phyloP scores from a whole-genome alignment of 108 stramenopile genomes.

The Pseudonitzschia pungens region DNA sequence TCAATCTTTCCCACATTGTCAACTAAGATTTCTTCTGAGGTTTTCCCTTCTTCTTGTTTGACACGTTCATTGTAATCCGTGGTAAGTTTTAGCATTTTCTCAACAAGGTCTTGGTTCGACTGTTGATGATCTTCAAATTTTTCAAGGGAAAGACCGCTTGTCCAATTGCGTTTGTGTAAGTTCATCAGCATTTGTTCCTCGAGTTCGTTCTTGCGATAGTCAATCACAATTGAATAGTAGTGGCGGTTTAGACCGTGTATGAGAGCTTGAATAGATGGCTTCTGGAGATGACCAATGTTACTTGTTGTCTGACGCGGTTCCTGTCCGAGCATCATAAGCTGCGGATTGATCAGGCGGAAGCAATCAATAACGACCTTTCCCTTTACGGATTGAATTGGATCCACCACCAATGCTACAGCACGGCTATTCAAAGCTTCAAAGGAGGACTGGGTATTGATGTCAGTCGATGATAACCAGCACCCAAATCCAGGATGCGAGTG shows the following conservation, averaged over 20 bases:
- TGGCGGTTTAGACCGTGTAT: slow-evolving; percentile 99
- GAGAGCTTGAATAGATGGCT: slow-evolving; percentile 97
- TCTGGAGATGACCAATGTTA: slow-evolving; percentile 98
- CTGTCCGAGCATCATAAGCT: slow-evolving; percentile 97
- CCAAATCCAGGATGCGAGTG: slow-evolving; percentile 99
- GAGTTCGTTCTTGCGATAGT: slow-evolving; percentile 99
- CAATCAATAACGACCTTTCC: slow-evolving; percentile 99
- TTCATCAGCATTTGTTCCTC: slow-evolving; percentile 99
- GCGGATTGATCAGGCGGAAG: slow-evolving; percentile 98
- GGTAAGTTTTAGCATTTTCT: slow-evolving; percentile 90
- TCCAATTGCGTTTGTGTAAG: slow-evolving; percentile 95
- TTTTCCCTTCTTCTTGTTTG: slow-evolving; percentile 84
- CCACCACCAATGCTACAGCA: slow-evolving; percentile 97
- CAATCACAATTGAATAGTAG: slow-evolving; percentile 98
- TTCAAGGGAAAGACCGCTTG: slow-evolving; percentile 79
- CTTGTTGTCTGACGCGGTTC: slow-evolving; percentile 98
- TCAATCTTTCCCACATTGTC: slow-evolving; percentile 98
- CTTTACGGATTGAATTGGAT: slow-evolving; percentile 99
- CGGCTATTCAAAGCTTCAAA: slow-evolving; percentile 96
- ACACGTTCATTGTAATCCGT: slow-evolving; percentile 94
- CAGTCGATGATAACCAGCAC: slow-evolving; percentile 97
- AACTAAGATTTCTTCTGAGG: slow-evolving; percentile 72
- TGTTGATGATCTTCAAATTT: slow-evolving; percentile 89
- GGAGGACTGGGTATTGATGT: slow-evolving; percentile 98
- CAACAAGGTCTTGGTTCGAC: slow-evolving; percentile 81